phyloP scores from a whole-genome alignment of 1,284 basidiomycete species.

The Heterobasidion annosum region DNA sequence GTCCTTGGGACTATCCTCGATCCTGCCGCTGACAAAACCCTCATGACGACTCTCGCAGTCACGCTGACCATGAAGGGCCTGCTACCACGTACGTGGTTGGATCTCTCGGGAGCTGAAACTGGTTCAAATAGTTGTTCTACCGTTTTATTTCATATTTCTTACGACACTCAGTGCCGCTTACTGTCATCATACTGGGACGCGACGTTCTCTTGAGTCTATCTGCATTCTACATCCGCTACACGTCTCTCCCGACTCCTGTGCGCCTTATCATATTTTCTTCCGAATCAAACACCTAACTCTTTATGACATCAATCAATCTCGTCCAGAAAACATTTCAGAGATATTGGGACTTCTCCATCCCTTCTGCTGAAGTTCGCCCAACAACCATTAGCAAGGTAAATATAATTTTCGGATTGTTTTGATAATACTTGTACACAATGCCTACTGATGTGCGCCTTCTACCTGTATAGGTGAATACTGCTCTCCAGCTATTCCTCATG shows the following conservation, averaged over 20 bases:
- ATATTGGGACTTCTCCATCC: conserved; percentile 94
- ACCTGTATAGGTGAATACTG: conserved; percentile 73
- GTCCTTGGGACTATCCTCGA: conserved; percentile 94
- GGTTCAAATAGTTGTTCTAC: neutral
- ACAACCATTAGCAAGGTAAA: conserved; percentile 84
- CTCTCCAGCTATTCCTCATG: conserved; percentile 87
- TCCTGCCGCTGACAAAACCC: conserved; percentile 92
- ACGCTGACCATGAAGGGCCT: conserved; percentile 79
- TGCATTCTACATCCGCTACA: conserved; percentile 93
- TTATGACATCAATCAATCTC: conserved; percentile 5
- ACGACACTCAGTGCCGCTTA: conserved; percentile 65
- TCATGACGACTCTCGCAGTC: conserved; percentile 93
- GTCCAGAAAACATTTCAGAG: conserved; percentile 80
- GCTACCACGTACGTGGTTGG: conserved; percentile 60
- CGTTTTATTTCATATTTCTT: neutral
- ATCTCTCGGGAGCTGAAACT: neutral
- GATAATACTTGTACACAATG: neutral
- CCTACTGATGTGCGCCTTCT: neutral
- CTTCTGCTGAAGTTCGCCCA: conserved; percentile 88
- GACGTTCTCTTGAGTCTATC: conserved; percentile 84
- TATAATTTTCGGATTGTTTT: neutral
- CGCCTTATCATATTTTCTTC: conserved; percentile 18
- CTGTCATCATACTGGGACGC: conserved; percentile 81
- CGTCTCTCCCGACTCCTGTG: conserved; percentile 81
- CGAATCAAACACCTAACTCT: neutral